These are phyloP conservation scores for Fusarium sp. DNA, from an alignment of 2,329 filamentous ascomycete genomes.

Conservation along the genomic window DNA sequence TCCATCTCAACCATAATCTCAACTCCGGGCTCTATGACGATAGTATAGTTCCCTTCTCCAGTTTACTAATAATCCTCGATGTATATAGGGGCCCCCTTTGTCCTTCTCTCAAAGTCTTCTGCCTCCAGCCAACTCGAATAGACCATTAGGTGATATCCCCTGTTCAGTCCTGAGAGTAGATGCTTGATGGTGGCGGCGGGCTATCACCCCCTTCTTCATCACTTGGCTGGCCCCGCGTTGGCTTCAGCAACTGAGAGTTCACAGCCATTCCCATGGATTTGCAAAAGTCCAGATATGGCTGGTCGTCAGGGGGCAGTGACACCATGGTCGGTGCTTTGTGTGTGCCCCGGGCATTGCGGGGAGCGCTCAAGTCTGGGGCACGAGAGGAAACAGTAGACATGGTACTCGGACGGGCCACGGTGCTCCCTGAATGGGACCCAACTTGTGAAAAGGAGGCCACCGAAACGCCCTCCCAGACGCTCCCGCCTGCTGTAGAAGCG, in stretches of 20 bases:
- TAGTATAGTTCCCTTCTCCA: background rate
- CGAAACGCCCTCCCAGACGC: slow-evolving; percentile 22
- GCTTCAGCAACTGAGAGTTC: background rate
- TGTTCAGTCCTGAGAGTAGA: background rate
- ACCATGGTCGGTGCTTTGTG: background rate
- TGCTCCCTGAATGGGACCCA: background rate
- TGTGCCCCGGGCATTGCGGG: background rate
- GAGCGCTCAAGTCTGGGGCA: background rate
- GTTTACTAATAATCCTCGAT: background rate
- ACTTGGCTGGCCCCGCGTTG: background rate
- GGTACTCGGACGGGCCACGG: background rate
- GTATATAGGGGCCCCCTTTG: background rate
- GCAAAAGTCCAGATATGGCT: slow-evolving; percentile 28
- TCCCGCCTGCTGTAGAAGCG: background rate
- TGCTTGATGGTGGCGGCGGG: background rate
- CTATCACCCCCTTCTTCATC: background rate
- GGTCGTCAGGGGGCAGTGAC: background rate
- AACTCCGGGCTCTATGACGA: background rate
- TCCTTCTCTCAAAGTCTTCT: background rate
- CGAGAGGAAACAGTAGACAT: background rate
- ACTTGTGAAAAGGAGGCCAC: slow-evolving; percentile 15
- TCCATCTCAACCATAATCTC: background rate
- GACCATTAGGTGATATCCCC: background rate
- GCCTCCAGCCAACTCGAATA: background rate
- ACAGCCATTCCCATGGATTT: slow-evolving; percentile 1